These are phyloP conservation scores for Apiosordaria backusii DNA, from an alignment of 495 filamentous ascomycete species.

Conservation along the genomic window DNA sequence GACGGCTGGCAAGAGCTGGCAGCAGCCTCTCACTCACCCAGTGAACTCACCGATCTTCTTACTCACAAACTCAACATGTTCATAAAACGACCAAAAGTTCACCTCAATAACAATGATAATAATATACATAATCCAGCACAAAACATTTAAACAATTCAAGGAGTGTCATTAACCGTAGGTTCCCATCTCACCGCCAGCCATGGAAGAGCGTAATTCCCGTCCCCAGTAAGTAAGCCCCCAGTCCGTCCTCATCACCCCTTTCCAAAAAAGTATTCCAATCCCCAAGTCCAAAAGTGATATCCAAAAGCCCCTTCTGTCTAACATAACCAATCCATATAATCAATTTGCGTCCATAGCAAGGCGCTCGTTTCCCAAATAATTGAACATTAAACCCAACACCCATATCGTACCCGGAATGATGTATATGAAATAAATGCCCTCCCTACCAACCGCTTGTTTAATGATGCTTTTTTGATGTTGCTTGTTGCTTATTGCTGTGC, in stretches of 20 bases:
- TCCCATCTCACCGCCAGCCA: not conserved
- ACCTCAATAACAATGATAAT: not conserved
- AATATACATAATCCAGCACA: not conserved
- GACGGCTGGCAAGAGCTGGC: not conserved
- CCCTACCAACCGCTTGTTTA: no score
- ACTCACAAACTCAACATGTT: not conserved
- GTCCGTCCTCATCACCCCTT: not conserved
- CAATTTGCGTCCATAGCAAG: no score
- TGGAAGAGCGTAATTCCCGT: not conserved
- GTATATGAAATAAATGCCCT: no score
- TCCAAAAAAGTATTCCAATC: no score
- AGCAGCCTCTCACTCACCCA: no score
- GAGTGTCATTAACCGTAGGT: conserved; percentile 11
- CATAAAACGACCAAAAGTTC: no score
- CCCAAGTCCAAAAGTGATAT: not conserved
- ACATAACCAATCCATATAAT: not conserved
- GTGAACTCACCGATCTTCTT: not conserved
- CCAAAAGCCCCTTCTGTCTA: not conserved
- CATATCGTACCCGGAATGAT: no score
- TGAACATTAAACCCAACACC: no score
- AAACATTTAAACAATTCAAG: not conserved
- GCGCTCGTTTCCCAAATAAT: no score
- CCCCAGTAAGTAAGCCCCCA: not conserved
- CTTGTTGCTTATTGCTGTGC: no score
- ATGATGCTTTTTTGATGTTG: no score